Base-by-base conservation (phyloP, 2,329 filamentous ascomycete species). In the Trichoderma atroviride region DNA sequence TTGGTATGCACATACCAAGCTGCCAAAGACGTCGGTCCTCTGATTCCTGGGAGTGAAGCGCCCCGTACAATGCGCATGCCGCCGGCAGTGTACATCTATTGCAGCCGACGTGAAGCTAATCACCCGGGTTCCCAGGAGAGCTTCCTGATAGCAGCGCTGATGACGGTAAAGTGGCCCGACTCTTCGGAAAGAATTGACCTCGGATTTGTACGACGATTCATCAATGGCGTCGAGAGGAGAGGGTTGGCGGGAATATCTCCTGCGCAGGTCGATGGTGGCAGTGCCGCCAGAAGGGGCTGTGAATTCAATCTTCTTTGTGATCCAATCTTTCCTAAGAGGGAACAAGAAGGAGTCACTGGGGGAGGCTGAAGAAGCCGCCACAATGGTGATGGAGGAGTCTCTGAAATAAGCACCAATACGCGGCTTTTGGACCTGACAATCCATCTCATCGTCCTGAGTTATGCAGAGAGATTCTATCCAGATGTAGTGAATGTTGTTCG, bases 391-490 rank as follows among this genome's bases (percentile, higher is more conserved):
- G 22, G 62, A 16, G 5, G 69, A 59, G 37, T 70, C 56, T 6
- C 50, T 50, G 53, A 68, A 70, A 22, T 62, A 60, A 22, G 4
- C 13, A 27, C 69, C 57, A 19, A 50, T 31, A 24, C 43, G n/a
- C 3, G 43, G 40, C 4, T 10, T 7, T 9, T 70, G 47, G n/a
- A n/a, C 6, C 4, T 22, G 2, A 16, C n/a, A 11, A 40, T 70
- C 69, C 6, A 22, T 6, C 5, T 22, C 19, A 31, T 19, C 37
- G 31, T 70, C 57, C 19, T 70, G 69, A 7, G 68, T 19, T 29
- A 70, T 57, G 37, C 69, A 70, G 14, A 70, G 40, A 14, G 57
- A 56, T 10, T 68, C 69, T 19, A 70, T 35, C 50, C 58, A 70
- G 63, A 70, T 57, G 9, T 37, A 63, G 3, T 50, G 7, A 24